Conservation (phyloP, 140 eudicot genomes). For the Bidens hawaiensis region DNA sequence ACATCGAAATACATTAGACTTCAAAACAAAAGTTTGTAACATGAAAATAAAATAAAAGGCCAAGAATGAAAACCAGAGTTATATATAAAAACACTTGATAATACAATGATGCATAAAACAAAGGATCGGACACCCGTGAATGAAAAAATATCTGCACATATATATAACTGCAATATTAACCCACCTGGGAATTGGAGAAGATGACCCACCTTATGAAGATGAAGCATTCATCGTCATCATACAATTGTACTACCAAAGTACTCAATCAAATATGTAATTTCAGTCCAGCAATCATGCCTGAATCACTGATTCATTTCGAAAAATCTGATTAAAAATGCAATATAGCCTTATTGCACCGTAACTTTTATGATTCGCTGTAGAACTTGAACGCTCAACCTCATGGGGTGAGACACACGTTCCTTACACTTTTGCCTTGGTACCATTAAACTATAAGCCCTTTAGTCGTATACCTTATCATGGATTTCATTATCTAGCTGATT, state of each 20-base stretch:
- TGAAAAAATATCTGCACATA: not conserved
- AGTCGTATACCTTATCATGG: too few species aligned
- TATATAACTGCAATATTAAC: not conserved
- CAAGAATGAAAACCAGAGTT: not conserved
- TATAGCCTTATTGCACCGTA: too few species aligned
- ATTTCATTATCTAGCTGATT: too few species aligned
- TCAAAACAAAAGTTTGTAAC: not conserved
- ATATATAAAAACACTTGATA: not conserved
- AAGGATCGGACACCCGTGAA: slow-evolving; percentile 6
- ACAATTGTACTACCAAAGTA: not conserved
- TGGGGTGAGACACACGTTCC: too few species aligned
- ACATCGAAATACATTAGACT: not conserved
- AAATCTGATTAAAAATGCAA: too few species aligned
- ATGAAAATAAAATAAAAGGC: not conserved
- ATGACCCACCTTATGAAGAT: not conserved
- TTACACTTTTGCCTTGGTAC: too few species aligned
- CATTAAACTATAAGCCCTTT: too few species aligned
- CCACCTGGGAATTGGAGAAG: not conserved
- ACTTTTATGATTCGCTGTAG: too few species aligned
- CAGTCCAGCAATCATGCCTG: not conserved
- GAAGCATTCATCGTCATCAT: not conserved
- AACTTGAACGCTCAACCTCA: too few species aligned
- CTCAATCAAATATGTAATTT: not conserved
- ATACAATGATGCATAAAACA: slow-evolving; percentile 1
- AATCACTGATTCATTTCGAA: too few species aligned